A percentile compares a stretch with the other conserved stretches of the same genome.
Conservation (phyloP, 2,329 filamentous ascomycete species). For the Stachybotrys echinatus region DNA sequence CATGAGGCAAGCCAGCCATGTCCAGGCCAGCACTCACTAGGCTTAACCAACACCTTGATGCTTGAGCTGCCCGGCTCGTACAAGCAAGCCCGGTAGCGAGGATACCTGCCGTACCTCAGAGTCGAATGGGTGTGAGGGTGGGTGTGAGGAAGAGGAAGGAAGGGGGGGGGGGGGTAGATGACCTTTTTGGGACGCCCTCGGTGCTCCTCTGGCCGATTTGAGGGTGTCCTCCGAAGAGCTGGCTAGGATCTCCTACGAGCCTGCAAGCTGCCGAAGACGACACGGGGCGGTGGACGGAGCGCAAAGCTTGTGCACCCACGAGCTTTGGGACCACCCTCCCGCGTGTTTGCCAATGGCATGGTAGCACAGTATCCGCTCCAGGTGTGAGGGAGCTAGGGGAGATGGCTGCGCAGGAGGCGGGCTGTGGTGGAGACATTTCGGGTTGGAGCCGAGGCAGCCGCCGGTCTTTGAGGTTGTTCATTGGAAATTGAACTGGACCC, state of each 20-base stretch:
- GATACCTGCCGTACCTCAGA: too few relatives aligned
- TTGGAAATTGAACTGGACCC: too few relatives aligned
- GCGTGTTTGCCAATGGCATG: constrained; percentile 27
- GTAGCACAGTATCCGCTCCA: constrained; percentile 24
- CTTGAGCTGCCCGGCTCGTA: too few relatives aligned
- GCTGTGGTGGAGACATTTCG: constrained; percentile 22
- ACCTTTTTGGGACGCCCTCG: background rate
- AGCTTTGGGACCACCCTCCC: constrained; percentile 15
- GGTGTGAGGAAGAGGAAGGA: background rate
- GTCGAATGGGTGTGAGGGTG: background rate
- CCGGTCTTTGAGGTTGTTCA: constrained; percentile 11
- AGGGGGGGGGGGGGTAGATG: background rate
- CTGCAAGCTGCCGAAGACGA: constrained; percentile 20
- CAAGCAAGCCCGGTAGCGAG: background rate
- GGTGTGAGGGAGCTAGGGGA: background rate
- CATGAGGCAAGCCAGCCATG: background rate
- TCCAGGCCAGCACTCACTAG: background rate
- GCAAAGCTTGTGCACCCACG: background rate
- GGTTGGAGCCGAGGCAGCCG: constrained; percentile 33
- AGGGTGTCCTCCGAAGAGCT: background rate
- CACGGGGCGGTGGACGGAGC: constrained; percentile 5
- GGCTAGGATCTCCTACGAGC: background rate
- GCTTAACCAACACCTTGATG: too few relatives aligned
- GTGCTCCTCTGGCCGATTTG: background rate
- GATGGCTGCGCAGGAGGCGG: constrained; percentile 22